phyloP scores from a whole-genome alignment of 2,329 filamentous ascomycete genomes.

The Fusarium cicatricum region DNA sequence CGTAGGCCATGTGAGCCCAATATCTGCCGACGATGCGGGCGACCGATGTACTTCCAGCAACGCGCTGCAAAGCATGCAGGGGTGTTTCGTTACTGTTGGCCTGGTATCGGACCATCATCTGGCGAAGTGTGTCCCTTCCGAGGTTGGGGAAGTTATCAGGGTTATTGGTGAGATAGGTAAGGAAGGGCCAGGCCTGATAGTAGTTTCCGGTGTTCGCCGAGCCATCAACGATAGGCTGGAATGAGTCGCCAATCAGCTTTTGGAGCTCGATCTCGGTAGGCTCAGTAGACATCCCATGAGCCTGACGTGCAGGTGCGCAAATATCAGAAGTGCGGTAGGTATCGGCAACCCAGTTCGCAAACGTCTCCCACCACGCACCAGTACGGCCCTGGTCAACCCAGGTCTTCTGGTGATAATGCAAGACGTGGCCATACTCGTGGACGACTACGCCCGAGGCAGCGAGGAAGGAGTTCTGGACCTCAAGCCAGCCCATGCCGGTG shows the following conservation, averaged over 20 bases:
- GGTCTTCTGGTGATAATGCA: constrained; percentile 54
- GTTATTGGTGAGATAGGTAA: constrained; percentile 57
- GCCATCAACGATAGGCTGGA: constrained; percentile 58
- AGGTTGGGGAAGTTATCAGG: constrained; percentile 52
- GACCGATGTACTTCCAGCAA: constrained; percentile 44
- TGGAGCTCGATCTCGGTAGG: constrained; percentile 51
- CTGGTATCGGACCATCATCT: constrained; percentile 54
- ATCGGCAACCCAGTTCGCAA: constrained; percentile 59
- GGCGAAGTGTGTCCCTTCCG: constrained; percentile 51
- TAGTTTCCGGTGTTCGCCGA: constrained; percentile 53
- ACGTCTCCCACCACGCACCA: constrained; percentile 59
- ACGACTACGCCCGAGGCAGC: constrained; percentile 50
- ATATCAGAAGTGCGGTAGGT: constrained; percentile 54
- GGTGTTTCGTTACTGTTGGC: constrained; percentile 57
- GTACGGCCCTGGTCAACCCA: constrained; percentile 56
- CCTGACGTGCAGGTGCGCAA: constrained; percentile 49
- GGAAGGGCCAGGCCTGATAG: constrained; percentile 60
- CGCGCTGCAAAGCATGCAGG: constrained; percentile 54
- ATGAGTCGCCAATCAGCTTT: constrained; percentile 56
- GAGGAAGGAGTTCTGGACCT: constrained; percentile 51
- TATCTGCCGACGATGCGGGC: constrained; percentile 56
- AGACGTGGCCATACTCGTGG: constrained; percentile 59
- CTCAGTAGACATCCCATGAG: constrained; percentile 46
- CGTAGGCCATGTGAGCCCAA: constrained; percentile 61
- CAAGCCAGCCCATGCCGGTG: constrained; percentile 52